Conservation (phyloP, 495 filamentous ascomycete species). For the Penicillium desertorum region DNA sequence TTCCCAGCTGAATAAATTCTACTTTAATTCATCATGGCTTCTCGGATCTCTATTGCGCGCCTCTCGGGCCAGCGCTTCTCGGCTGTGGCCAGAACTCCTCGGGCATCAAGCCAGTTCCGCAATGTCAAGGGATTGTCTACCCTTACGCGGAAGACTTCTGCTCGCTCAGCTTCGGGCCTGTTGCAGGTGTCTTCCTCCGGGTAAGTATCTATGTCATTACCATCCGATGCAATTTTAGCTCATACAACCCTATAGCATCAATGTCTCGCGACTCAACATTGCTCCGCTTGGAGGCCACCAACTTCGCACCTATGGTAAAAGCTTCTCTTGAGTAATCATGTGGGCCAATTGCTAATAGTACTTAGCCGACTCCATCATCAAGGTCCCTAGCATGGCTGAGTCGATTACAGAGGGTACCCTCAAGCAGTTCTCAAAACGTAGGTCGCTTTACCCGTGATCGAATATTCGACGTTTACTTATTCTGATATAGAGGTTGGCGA, state of each 20-base stretch:
- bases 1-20: background rate
- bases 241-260: conserved; percentile 23
- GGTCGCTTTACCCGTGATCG: background rate
- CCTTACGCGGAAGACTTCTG: conserved; percentile 23
- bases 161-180: conserved; percentile 29
- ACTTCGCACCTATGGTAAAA: conserved; percentile 42
- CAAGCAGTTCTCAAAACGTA: conserved; percentile 91
- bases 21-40: conserved; percentile 36
- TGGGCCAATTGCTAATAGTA: conserved; percentile 14
- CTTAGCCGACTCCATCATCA: conserved; percentile 75
- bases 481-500: conserved; percentile 72
- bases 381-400: conserved; percentile 97
- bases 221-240: conserved; percentile 9
- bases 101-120: conserved; percentile 27
- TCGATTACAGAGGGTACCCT: conserved; percentile 97
- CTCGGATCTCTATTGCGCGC: conserved; percentile 43
- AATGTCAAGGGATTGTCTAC: conserved; percentile 29
- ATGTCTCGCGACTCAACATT: conserved; percentile 30
- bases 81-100: conserved; percentile 31
- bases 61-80: conserved; percentile 38
- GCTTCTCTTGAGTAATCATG: background rate
- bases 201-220: conserved; percentile 21
- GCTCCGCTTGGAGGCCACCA: conserved; percentile 36
- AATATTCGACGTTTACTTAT: conserved; percentile 24
- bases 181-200: conserved; percentile 29